phyloP scores from a whole-genome alignment of 306 rosid species.

The Malus sylvestris region DNA sequence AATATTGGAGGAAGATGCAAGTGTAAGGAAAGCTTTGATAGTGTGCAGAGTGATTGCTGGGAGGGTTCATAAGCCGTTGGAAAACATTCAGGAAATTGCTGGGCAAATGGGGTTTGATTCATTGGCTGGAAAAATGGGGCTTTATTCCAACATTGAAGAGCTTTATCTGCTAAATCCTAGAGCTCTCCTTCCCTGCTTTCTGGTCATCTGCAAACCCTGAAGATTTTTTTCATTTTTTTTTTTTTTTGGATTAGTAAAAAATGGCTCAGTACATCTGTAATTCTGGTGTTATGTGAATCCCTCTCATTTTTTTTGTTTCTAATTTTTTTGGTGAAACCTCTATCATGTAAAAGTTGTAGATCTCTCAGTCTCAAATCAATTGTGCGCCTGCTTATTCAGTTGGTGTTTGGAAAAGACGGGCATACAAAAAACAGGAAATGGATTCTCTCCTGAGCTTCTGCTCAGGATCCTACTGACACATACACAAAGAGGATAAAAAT shows the following conservation, averaged over 20 bases:
- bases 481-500: too few species aligned
- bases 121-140: constrained; percentile 78
- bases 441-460: too few species aligned
- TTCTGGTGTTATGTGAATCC: constrained; percentile 31
- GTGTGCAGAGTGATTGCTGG: constrained; percentile 90
- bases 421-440: not conserved
- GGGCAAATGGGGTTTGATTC: constrained; percentile 85
- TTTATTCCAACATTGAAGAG: constrained; percentile 79
- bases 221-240: not conserved
- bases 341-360: not conserved
- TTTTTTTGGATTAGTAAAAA: not conserved
- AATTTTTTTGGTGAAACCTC: constrained; percentile 8
- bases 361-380: constrained; percentile 5
- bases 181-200: constrained; percentile 92
- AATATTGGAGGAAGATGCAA: constrained; percentile 30
- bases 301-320: not conserved
- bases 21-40: constrained; percentile 51
- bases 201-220: constrained; percentile 79
- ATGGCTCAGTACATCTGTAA: not conserved
- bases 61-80: constrained; percentile 82
- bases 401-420: not conserved
- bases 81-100: constrained; percentile 71
- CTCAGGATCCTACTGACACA: too few species aligned
- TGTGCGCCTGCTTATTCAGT: not conserved
- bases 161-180: constrained; percentile 77